These are phyloP conservation scores for Clitoria ternatea DNA, from an alignment of 306 rosid genomes.

Conservation along the genomic window DNA sequence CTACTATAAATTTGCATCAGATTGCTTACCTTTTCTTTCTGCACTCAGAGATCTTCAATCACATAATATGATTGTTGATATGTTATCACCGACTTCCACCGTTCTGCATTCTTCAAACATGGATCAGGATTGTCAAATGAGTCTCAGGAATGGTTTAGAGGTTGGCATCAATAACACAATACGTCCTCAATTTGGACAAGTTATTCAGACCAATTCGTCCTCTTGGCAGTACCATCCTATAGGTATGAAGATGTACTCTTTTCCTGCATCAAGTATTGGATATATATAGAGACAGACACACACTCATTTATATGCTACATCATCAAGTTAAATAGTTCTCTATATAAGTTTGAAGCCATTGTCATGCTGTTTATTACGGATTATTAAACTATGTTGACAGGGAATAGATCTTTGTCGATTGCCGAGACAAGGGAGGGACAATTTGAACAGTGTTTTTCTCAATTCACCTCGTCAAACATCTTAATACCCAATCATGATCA, in stretches of 20 bases:
- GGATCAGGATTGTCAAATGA: constrained; percentile 22
- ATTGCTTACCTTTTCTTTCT: background rate
- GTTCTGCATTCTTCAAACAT: constrained; percentile 18
- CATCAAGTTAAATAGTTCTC: background rate
- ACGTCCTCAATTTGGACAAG: constrained; percentile 31
- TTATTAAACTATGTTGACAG: constrained; percentile 15
- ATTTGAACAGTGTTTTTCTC: constrained; percentile 36
- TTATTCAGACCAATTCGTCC: constrained; percentile 17
- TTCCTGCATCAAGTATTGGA: background rate
- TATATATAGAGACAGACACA: background rate
- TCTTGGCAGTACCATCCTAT: constrained; percentile 37
- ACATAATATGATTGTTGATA: constrained; percentile 19
- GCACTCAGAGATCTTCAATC: constrained; percentile 34
- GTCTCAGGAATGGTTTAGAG: background rate
- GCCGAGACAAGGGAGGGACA: constrained; percentile 25
- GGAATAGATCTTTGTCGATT: constrained; percentile 9
- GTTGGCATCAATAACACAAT: background rate
- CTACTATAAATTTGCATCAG: background rate
- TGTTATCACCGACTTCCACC: constrained; percentile 24
- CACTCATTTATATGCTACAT: too few relatives aligned
- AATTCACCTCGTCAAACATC: background rate
- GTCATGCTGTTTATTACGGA: constrained; percentile 1
- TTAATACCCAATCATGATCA: constrained; percentile 1
- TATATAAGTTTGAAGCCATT: background rate
- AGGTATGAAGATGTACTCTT: constrained; percentile 19